Conservation (phyloP, 1,139 yeast genomes). For the Spathaspora sp. region DNA sequence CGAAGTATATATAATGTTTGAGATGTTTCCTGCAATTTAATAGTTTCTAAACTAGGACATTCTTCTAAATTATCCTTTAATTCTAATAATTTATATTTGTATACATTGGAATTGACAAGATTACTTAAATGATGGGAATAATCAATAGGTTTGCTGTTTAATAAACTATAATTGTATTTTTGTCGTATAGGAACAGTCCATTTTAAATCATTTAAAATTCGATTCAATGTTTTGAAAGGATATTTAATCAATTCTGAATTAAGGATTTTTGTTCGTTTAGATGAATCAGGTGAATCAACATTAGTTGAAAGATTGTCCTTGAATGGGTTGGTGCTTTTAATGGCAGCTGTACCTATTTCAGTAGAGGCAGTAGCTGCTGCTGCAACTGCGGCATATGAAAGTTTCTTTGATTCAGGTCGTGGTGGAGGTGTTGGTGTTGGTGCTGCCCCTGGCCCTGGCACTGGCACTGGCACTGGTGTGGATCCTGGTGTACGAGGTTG, state of each 20-base stretch:
- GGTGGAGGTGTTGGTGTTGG: not conserved
- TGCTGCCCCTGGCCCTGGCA: too few relatives aligned
- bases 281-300: not conserved
- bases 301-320: not conserved
- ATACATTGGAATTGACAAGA: slow-evolving; percentile 11
- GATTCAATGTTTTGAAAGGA: slow-evolving; percentile 63
- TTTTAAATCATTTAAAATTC: slow-evolving; percentile 64
- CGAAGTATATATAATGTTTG: slow-evolving; percentile 29
- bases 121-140: slow-evolving; percentile 33
- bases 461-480: not conserved
- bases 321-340: slow-evolving; percentile 5
- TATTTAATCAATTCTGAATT: slow-evolving; percentile 15
- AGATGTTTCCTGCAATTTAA: slow-evolving; percentile 18
- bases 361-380: not conserved
- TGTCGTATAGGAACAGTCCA: slow-evolving; percentile 35
- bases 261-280: slow-evolving; percentile 13
- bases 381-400: not conserved
- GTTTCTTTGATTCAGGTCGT: not conserved
- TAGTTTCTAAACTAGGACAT: slow-evolving; percentile 29
- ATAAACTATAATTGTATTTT: slow-evolving; percentile 23
- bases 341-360: not conserved
- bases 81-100: slow-evolving; percentile 23
- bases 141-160: slow-evolving; percentile 32
- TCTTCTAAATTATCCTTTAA: slow-evolving; percentile 35
- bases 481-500: not conserved